A percentile compares a stretch with the other conserved stretches of the same genome.
Evolutionary conservation across 441 rosid genomes (phyloP).

Genomic region (Jatropha podagrica): DNA sequence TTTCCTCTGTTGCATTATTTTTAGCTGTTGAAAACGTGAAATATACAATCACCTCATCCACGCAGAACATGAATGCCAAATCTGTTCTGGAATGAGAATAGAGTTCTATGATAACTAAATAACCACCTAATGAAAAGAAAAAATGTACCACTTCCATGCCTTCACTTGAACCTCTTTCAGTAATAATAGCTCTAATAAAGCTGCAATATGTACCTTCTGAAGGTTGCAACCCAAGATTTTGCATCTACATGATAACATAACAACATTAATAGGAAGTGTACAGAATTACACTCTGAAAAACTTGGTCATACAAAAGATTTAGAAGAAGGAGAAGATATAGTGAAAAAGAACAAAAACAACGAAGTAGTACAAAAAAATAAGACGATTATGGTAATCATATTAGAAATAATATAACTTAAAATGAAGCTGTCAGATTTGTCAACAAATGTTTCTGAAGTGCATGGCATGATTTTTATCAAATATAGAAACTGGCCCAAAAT

Average conservation of each 20-base stretch:
- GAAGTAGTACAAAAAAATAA: neutral
- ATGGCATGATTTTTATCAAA: neutral
- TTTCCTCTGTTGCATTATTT: constrained; percentile 52
- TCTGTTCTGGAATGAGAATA: constrained; percentile 1
- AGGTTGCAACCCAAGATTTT: constrained; percentile 70
- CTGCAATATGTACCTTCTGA: constrained; percentile 63
- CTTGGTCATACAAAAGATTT: neutral
- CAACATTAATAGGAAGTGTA: constrained; percentile 11
- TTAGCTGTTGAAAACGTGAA: constrained; percentile 43
- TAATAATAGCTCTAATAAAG: constrained; percentile 60
- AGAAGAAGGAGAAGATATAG: neutral
- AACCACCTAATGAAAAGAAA: constrained; percentile 21
- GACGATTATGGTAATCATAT: neutral
- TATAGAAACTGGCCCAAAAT: neutral
- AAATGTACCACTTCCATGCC: constrained; percentile 62
- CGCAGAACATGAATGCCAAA: constrained; percentile 14
- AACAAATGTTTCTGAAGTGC: constrained; percentile 2
- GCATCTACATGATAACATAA: constrained; percentile 55
- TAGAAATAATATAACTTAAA: neutral
- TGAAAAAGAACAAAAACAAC: neutral
- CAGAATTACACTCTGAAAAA: neutral
- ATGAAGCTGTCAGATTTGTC: neutral
- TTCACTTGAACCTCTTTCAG: constrained; percentile 41
- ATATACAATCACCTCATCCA: constrained; percentile 9
- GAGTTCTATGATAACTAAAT: constrained; percentile 13